Evolutionary conservation across 2,329 filamentous ascomycete genomes (phyloP).

Genomic region (Ceratocystis diversiconidia): DNA sequence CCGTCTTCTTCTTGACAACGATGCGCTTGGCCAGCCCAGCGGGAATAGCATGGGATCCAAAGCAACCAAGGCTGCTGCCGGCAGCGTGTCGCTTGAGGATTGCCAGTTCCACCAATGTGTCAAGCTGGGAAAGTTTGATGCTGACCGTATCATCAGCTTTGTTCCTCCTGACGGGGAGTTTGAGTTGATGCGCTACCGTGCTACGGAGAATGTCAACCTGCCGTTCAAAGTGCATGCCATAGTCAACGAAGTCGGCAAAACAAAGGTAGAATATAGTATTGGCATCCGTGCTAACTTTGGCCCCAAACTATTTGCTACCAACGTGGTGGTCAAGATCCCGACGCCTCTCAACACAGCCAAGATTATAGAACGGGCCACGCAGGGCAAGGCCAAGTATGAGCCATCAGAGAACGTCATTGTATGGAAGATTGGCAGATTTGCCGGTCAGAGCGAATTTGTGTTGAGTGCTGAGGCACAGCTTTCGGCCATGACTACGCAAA

Average conservation of each 20-base stretch:
- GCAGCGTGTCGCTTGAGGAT: constrained; percentile 89
- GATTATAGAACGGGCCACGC: constrained; percentile 81
- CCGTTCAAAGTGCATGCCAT: constrained; percentile 99
- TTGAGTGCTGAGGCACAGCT: constrained; percentile 84
- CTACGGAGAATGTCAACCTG: constrained; percentile 95
- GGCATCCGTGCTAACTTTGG: constrained; percentile 96
- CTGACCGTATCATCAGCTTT: constrained; percentile 91
- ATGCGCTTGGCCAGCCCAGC: constrained; percentile 35
- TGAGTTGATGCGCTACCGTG: constrained; percentile 95
- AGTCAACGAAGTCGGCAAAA: constrained; percentile 91
- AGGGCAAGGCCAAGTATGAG: constrained; percentile 97
- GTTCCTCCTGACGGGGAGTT: constrained; percentile 95
- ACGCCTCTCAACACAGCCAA: constrained; percentile 92
- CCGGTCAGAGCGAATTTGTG: constrained; percentile 92
- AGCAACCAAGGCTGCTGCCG: constrained; percentile 86
- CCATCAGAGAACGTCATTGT: constrained; percentile 96
- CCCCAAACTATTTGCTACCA: constrained; percentile 89
- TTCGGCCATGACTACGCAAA: constrained; percentile 95
- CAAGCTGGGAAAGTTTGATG: constrained; percentile 91
- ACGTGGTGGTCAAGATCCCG: constrained; percentile 85
- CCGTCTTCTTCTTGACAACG: constrained; percentile 70
- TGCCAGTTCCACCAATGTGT: constrained; percentile 99
- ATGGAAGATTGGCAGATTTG: constrained; percentile 98
- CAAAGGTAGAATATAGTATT: constrained; percentile 97
- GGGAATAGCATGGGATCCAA: constrained; percentile 72